Evolutionary conservation across 805 yeast genomes (phyloP).

Genomic region (Pichia exigua): DNA sequence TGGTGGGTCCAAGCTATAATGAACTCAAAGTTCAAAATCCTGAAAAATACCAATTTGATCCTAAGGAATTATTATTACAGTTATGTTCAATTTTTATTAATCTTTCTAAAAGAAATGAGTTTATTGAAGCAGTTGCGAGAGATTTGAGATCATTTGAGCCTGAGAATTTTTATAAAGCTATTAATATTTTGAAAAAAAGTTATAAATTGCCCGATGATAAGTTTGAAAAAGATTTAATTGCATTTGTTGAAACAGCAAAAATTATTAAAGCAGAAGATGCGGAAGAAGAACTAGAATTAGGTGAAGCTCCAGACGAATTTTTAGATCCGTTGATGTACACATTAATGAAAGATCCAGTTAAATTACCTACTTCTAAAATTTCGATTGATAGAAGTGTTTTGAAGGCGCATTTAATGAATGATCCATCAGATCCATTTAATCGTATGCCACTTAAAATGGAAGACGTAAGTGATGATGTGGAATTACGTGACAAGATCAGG

Average conservation of each 20-base stretch:
- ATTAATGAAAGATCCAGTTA: conserved; percentile 92
- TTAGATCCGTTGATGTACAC: conserved; percentile 96
- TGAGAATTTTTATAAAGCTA: conserved; percentile 62
- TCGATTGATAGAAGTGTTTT: conserved; percentile 86
- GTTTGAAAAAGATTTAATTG: conserved; percentile 41
- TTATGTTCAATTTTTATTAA: conserved; percentile 72
- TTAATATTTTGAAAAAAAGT: conserved; percentile 47
- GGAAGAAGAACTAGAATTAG: conserved; percentile 79
- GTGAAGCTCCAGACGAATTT: conserved; percentile 93
- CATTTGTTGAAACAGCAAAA: conserved; percentile 64
- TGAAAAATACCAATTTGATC: conserved; percentile 74
- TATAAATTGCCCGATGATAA: conserved; percentile 42
- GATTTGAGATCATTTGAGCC: conserved; percentile 86
- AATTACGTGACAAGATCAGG: conserved; percentile 52
- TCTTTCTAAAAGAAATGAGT: conserved; percentile 54
- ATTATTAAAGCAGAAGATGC: conserved; percentile 53
- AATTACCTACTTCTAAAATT: conserved; percentile 79
- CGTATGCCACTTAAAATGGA: conserved; percentile 85
- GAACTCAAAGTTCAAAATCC: conserved; percentile 82
- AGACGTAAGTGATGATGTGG: conserved; percentile 75
- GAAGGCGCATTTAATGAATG: conserved; percentile 87
- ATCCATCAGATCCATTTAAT: conserved; percentile 95
- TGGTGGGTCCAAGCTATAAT: conserved; percentile 92
- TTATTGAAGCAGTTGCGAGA: conserved; percentile 72
- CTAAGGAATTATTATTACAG: conserved; percentile 59